Evolutionary conservation across 257 asterid species (phyloP).

Genomic region (Euphrasia confusa): DNA sequence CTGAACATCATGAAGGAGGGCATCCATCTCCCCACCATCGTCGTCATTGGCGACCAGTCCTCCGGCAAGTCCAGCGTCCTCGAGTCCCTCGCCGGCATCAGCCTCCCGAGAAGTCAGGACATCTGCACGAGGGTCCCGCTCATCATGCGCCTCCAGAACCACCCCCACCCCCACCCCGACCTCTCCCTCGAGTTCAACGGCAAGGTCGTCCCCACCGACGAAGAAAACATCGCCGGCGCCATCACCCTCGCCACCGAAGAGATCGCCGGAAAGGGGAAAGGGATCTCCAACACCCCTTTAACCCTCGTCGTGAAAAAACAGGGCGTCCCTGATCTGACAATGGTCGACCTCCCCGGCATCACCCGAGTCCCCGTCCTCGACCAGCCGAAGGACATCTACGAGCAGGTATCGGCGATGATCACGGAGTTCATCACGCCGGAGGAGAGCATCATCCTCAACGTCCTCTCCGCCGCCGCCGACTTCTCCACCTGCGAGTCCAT

Average conservation of each 20-base stretch:
- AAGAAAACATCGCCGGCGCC: constrained; percentile 14
- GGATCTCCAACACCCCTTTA: constrained; percentile 30
- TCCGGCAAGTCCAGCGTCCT: neutral
- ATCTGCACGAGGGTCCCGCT: constrained; percentile 40
- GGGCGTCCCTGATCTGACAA: constrained; percentile 34
- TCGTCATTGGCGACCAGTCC: neutral
- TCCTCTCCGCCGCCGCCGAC: constrained; percentile 31
- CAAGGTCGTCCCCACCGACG: constrained; percentile 25
- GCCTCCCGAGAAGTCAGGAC: constrained; percentile 42
- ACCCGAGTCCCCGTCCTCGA: constrained; percentile 37
- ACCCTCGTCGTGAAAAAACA: constrained; percentile 31
- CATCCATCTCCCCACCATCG: neutral
- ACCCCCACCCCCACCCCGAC: constrained; percentile 1
- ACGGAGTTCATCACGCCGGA: constrained; percentile 34
- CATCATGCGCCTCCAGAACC: constrained; percentile 35
- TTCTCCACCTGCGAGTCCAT: constrained; percentile 37
- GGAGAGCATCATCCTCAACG: constrained; percentile 39
- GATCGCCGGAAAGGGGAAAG: constrained; percentile 35
- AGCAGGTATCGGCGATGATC: constrained; percentile 29
- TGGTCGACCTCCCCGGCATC: constrained; percentile 43
- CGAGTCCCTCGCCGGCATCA: constrained; percentile 22
- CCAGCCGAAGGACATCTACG: constrained; percentile 39
- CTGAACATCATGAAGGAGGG: neutral
- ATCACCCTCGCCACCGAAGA: constrained; percentile 26
- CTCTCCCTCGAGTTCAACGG: constrained; percentile 25